These are phyloP conservation scores for Trapa incisa DNA, from an alignment of 345 rosid species.

Conservation along the genomic window DNA sequence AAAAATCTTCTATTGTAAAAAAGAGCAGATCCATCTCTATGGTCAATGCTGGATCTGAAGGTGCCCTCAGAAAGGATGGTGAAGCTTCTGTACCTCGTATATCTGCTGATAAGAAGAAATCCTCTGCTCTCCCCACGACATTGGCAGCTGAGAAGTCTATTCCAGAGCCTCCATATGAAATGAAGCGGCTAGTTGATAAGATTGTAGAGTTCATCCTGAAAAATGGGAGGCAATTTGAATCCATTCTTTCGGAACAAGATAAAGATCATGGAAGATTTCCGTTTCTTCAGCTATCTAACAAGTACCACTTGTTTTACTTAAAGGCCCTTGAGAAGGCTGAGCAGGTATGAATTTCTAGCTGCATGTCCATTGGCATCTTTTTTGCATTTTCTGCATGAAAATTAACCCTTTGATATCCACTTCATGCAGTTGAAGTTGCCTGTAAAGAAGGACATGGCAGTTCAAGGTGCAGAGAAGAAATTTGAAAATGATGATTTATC, in stretches of 20 bases:
- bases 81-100: slow-evolving; percentile 14
- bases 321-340: slow-evolving; percentile 55
- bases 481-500: slow-evolving; percentile 27
- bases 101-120: slow-evolving; percentile 20
- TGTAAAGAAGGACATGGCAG: slow-evolving; percentile 30
- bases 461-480: slow-evolving; percentile 32
- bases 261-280: slow-evolving; percentile 72
- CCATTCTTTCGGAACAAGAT: slow-evolving; percentile 77
- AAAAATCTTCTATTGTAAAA: slow-evolving; percentile 32
- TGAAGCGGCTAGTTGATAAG: slow-evolving; percentile 76
- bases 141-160: slow-evolving; percentile 36
- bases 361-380: neutral
- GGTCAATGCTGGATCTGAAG: slow-evolving; percentile 32
- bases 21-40: slow-evolving; percentile 33
- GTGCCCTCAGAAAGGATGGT: slow-evolving; percentile 31
- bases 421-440: slow-evolving; percentile 35
- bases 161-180: slow-evolving; percentile 74
- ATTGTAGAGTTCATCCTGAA: slow-evolving; percentile 79
- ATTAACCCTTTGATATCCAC: slow-evolving; percentile 1
- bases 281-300: slow-evolving; percentile 57
- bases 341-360: slow-evolving; percentile 34
- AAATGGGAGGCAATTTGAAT: slow-evolving; percentile 80
- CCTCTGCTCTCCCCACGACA: slow-evolving; percentile 17
- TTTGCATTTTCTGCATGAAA: neutral
- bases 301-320: slow-evolving; percentile 58